Evolutionary conservation across 2,329 filamentous ascomycete species (phyloP).

Genomic region (Sarocladium oryzae): DNA sequence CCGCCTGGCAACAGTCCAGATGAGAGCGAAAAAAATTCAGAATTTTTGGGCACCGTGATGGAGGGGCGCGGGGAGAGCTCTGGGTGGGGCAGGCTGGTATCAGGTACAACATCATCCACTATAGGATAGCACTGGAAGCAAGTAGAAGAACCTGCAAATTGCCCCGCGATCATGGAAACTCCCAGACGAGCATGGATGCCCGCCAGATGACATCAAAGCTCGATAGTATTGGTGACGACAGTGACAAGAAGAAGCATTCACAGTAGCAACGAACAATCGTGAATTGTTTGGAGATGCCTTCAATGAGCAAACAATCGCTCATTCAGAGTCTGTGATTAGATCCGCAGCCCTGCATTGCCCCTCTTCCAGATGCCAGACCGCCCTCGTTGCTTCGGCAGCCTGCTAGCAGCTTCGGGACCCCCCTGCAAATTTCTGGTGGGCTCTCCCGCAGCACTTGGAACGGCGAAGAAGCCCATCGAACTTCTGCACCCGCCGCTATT

Average conservation of each 20-base stretch:
- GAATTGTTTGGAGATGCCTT: not conserved
- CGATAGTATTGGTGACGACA: not conserved
- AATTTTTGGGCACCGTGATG: not conserved
- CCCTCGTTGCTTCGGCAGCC: slow-evolving; percentile 18
- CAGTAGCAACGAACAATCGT: not conserved
- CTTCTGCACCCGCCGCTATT: slow-evolving; percentile 23
- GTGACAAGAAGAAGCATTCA: not conserved
- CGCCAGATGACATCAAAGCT: slow-evolving; percentile 9
- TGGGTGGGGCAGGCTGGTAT: not conserved
- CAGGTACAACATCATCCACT: not conserved
- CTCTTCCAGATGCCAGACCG: slow-evolving; percentile 16
- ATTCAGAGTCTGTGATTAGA: not conserved
- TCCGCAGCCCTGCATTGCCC: slow-evolving; percentile 6
- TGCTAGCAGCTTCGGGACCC: slow-evolving; percentile 28
- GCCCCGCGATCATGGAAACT: slow-evolving; percentile 10
- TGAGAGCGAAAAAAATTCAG: not conserved
- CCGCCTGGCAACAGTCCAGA: not conserved
- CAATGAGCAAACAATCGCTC: not conserved
- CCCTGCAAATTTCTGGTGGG: slow-evolving; percentile 30
- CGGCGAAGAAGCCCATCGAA: slow-evolving; percentile 38
- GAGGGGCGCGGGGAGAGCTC: slow-evolving; percentile 7
- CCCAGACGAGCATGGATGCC: slow-evolving; percentile 5
- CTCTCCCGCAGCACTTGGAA: slow-evolving; percentile 27
- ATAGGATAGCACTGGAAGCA: not conserved
- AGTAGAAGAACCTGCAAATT: slow-evolving; percentile 1